Evolutionary conservation across 768 basidiomycete genomes (phyloP).

Genomic region (Ramaria sp.): DNA sequence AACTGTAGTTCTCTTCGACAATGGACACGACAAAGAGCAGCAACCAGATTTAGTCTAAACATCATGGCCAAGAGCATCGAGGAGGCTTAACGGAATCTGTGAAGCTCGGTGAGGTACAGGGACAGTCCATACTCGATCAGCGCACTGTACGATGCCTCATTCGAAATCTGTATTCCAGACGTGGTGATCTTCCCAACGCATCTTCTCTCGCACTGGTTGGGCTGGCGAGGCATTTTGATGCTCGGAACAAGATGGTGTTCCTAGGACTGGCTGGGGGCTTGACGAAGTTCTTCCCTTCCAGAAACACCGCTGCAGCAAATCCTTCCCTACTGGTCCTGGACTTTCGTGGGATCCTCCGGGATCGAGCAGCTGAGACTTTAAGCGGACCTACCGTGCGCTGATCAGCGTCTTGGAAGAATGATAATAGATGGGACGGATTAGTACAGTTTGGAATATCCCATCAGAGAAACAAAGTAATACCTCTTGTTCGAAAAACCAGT

Average conservation of each 20-base stretch:
- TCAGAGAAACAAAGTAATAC: no score
- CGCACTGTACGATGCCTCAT: neutral
- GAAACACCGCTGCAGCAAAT: neutral
- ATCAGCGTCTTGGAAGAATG: neutral
- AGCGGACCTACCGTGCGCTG: neutral
- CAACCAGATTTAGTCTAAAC: no score
- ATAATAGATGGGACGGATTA: neutral
- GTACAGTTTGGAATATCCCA: no score
- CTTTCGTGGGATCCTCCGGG: neutral
- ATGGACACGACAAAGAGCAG: no score
- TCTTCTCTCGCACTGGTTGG: neutral
- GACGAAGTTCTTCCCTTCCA: neutral
- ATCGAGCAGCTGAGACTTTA: neutral
- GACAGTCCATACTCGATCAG: neutral
- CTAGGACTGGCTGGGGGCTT: neutral
- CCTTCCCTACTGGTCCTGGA: constrained; percentile 2
- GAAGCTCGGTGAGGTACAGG: no score
- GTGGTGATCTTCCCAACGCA: neutral
- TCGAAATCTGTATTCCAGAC: neutral
- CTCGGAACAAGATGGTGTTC: neutral
- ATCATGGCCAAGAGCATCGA: no score
- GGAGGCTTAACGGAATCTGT: no score
- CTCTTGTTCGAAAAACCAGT: no score
- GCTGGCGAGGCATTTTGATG: neutral
- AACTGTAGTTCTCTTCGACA: no score